These are phyloP conservation scores for Stagonosporopsis cucurbitacearum DNA, from an alignment of 2,329 filamentous ascomycete species.

Conservation along the genomic window DNA sequence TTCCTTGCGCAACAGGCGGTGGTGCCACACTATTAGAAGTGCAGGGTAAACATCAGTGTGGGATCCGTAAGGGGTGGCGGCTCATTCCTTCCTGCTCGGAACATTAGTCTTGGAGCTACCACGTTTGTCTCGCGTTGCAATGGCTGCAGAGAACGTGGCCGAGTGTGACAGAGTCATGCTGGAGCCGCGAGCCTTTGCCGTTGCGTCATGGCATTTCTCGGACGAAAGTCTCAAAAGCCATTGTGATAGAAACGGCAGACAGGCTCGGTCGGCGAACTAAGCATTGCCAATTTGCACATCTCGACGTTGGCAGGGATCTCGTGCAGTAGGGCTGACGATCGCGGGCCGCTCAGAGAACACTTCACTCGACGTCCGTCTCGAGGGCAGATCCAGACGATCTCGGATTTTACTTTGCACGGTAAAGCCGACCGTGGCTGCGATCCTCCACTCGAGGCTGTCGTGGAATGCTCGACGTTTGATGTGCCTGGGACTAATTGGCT, in stretches of 20 bases:
- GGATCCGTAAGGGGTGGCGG: not conserved
- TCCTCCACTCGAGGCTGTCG: slow-evolving; percentile 1
- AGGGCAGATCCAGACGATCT: slow-evolving; percentile 11
- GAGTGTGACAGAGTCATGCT: slow-evolving; percentile 11
- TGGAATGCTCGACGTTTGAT: slow-evolving; percentile 19
- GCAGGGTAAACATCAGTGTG: slow-evolving; percentile 3
- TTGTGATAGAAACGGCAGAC: not conserved
- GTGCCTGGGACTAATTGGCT: slow-evolving; percentile 8
- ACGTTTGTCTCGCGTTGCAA: not conserved
- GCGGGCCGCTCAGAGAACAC: slow-evolving; percentile 7
- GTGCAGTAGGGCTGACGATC: slow-evolving; percentile 19
- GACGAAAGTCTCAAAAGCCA: not conserved
- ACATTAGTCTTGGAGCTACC: not conserved
- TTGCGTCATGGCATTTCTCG: not conserved
- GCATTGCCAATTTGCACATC: slow-evolving; percentile 16
- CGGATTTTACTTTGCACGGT: slow-evolving; percentile 9
- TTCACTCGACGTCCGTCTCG: slow-evolving; percentile 1
- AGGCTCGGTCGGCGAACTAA: not conserved
- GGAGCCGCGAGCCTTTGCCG: not conserved
- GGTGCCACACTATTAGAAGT: slow-evolving; percentile 11
- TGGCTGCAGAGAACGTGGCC: slow-evolving; percentile 5
- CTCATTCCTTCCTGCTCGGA: not conserved
- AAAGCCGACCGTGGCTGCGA: slow-evolving; percentile 5
- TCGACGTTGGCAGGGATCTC: slow-evolving; percentile 14
- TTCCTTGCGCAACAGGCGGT: not conserved